Conservation (phyloP, 2,329 filamentous ascomycete genomes). For the Paracorniculantispora psalliotae region DNA sequence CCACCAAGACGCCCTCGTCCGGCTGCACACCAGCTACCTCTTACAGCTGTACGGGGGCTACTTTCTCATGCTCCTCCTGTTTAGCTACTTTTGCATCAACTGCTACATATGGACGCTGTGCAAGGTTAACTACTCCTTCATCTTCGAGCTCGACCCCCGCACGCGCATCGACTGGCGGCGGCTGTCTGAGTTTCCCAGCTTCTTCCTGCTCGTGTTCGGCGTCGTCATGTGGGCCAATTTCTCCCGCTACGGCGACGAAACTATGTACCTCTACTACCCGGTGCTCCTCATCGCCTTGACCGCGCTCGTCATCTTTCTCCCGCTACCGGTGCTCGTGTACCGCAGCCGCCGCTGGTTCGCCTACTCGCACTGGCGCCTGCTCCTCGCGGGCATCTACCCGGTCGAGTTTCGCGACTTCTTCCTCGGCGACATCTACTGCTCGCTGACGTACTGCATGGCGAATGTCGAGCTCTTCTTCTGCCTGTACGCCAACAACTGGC, state of each 20-base stretch:
- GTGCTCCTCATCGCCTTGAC: conserved; percentile 71
- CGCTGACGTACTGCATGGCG: conserved; percentile 81
- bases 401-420: conserved; percentile 98
- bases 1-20: conserved; percentile 42
- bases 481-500: conserved; percentile 77
- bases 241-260: conserved; percentile 56
- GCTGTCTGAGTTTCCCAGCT: conserved; percentile 77
- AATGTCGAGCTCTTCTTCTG: conserved; percentile 95
- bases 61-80: conserved; percentile 75
- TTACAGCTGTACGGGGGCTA: conserved; percentile 92
- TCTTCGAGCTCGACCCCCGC: conserved; percentile 91
- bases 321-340: conserved; percentile 68
- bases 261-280: conserved; percentile 81
- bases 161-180: conserved; percentile 87
- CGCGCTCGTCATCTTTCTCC: conserved; percentile 66
- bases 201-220: conserved; percentile 74
- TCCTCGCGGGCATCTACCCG: conserved; percentile 80
- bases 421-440: conserved; percentile 95
- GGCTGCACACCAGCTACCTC: conserved; percentile 59
- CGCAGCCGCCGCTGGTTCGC: conserved; percentile 79
- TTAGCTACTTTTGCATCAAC: conserved; percentile 78
- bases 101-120: conserved; percentile 76
- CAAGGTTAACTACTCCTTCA: conserved; percentile 94
- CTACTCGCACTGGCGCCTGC: conserved; percentile 83
- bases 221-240: conserved; percentile 90